Conservation (phyloP, 495 filamentous ascomycete genomes). For the Physcia stellaris region DNA sequence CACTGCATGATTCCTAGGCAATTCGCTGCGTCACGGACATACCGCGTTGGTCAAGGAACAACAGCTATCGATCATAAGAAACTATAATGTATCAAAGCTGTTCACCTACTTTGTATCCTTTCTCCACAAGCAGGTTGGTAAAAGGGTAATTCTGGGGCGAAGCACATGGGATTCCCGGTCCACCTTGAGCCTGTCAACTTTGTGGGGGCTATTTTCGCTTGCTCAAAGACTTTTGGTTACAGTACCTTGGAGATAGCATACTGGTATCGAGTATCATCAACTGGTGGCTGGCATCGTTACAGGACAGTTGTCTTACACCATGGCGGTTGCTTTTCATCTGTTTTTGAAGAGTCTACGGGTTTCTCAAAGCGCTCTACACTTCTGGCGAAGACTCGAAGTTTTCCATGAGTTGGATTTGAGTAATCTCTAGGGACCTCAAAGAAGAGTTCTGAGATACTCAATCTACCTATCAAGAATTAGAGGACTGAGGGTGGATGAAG, state of each 20-base stretch:
- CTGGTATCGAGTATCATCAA: constrained; percentile 1
- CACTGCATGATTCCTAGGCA: too few relatives aligned
- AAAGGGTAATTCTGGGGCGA: constrained; percentile 54
- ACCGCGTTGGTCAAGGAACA: constrained; percentile 77
- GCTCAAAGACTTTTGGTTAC: too few relatives aligned
- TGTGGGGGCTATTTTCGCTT: neutral
- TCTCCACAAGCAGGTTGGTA: constrained; percentile 51
- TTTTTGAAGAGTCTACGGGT: constrained; percentile 35
- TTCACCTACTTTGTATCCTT: constrained; percentile 55
- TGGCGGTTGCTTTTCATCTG: constrained; percentile 37
- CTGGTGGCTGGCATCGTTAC: too few relatives aligned
- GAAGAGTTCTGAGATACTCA: constrained; percentile 65
- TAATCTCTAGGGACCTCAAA: constrained; percentile 78
- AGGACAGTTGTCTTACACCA: constrained; percentile 24
- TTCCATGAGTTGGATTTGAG: constrained; percentile 42
- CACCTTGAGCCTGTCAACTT: constrained; percentile 2
- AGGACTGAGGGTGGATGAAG: neutral
- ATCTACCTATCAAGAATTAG: constrained; percentile 40
- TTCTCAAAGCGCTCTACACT: constrained; percentile 49
- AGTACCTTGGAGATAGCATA: constrained; percentile 24
- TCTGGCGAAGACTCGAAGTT: constrained; percentile 61
- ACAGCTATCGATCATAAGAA: constrained; percentile 40
- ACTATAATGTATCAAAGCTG: too few relatives aligned
- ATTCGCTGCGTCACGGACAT: too few relatives aligned
- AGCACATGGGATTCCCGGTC: constrained; percentile 11